Conservation (phyloP, 2,329 filamentous ascomycete species). For the Hymenoscyphus fraxineus region DNA sequence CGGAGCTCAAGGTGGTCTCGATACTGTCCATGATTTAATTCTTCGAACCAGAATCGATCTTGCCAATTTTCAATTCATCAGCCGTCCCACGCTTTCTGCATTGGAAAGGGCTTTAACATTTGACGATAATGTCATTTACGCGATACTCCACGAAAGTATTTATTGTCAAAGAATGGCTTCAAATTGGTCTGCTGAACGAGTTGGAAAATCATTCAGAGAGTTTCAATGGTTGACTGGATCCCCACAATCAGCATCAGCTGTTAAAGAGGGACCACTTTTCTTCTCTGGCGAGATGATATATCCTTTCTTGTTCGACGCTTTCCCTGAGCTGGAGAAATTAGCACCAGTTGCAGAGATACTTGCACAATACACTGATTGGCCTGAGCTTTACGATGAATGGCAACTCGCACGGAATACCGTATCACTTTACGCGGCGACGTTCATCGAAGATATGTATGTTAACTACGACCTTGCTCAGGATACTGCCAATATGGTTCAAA, state of each 20-base stretch:
- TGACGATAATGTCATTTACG: conserved; percentile 78
- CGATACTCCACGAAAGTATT: conserved; percentile 80
- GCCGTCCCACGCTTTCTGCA: conserved; percentile 62
- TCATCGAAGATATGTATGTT: conserved; percentile 89
- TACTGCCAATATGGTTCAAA: conserved; percentile 71
- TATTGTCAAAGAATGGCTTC: conserved; percentile 71
- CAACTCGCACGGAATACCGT: conserved; percentile 74
- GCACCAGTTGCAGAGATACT: conserved; percentile 66
- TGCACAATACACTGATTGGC: conserved; percentile 67
- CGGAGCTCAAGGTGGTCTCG: conserved; percentile 71
- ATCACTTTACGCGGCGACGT: conserved; percentile 81
- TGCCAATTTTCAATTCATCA: conserved; percentile 71
- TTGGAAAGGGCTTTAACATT: conserved; percentile 67
- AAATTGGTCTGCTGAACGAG: conserved; percentile 69
- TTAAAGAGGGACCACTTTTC: conserved; percentile 54
- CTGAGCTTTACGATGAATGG: conserved; percentile 68
- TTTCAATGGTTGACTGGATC: conserved; percentile 46
- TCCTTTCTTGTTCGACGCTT: conserved; percentile 78
- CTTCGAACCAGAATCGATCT: conserved; percentile 70
- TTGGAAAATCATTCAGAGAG: conserved; percentile 47
- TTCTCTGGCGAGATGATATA: conserved; percentile 95
- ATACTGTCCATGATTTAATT: conserved; percentile 70
- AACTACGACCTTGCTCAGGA: conserved; percentile 69
- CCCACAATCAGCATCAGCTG: conserved; percentile 33
- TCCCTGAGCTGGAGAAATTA: conserved; percentile 68